Percentiles rank a stretch among this genome's conserved stretches.
These are phyloP conservation scores for Nannochloropsis salina DNA, from an alignment of 108 stramenopile species.

Conservation along the genomic window DNA sequence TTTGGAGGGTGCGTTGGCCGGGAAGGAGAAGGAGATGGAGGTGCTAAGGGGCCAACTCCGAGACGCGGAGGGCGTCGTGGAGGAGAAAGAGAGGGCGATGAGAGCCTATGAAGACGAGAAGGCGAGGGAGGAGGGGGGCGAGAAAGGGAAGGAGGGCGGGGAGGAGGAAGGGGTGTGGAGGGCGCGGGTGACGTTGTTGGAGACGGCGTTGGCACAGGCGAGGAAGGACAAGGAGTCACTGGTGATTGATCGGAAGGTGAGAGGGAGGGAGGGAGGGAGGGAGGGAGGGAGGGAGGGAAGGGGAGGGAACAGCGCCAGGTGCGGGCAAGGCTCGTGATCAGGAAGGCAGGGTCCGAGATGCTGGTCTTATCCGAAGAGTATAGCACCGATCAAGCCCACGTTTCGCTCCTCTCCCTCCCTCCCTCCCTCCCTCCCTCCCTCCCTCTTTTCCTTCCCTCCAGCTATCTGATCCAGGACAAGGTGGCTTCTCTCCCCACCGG, in stretches of 20 bases:
- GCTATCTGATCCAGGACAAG: not conserved
- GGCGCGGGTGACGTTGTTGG: not conserved
- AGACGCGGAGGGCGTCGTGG: no score
- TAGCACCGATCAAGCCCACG: not conserved
- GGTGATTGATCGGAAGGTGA: not conserved
- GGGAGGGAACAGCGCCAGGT: no score
- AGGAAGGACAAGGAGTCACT: not conserved
- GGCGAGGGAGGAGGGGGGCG: no score
- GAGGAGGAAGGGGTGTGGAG: constrained; percentile 3
- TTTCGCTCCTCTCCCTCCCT: not conserved
- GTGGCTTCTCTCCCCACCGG: constrained; percentile 2
- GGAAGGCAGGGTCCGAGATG: no score
- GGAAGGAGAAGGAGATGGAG: not conserved
- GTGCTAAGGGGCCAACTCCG: no score
- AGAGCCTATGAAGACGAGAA: no score
- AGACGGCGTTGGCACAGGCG: not conserved
- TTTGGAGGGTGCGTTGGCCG: not conserved
- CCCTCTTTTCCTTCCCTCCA: no score
- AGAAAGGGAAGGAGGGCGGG: not conserved
- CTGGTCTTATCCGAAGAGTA: no score
- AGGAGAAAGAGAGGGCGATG: no score
- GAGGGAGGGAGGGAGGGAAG: constrained; percentile 11
- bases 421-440: constrained; percentile 19
- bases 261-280: not conserved
- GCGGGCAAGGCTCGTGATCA: no score